Evolutionary conservation across 495 filamentous ascomycete species (phyloP).

Genomic region (Elasticomyces elasticus): DNA sequence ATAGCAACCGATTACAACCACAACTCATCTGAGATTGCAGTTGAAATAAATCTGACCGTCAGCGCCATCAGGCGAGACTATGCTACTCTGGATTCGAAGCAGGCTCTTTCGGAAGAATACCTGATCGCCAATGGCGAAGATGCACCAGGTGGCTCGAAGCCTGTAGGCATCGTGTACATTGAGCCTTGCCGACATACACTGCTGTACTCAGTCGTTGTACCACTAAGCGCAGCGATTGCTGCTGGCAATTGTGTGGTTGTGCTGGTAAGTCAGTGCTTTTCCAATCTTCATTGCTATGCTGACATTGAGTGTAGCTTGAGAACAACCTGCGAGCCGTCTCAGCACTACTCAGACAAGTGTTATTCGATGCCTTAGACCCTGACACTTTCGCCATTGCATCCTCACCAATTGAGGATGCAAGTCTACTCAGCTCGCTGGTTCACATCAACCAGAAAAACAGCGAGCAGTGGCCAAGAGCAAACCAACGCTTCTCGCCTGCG

Average conservation of each 20-base stretch:
- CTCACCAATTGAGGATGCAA: neutral
- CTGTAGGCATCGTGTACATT: conserved; percentile 44
- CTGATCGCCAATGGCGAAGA: conserved; percentile 38
- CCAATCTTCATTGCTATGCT: too few relatives aligned
- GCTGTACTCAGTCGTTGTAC: conserved; percentile 40
- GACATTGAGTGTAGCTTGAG: conserved; percentile 26
- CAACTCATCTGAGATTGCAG: conserved; percentile 32
- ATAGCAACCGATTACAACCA: conserved; percentile 34
- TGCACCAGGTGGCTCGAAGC: conserved; percentile 22
- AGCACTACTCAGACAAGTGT: conserved; percentile 33
- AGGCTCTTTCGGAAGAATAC: conserved; percentile 41
- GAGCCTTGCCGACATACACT: conserved; percentile 38
- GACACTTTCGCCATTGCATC: conserved; percentile 37
- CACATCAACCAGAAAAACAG: conserved; percentile 18
- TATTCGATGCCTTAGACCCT: conserved; percentile 34
- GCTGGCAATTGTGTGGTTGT: conserved; percentile 46
- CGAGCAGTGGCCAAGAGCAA: conserved; percentile 1
- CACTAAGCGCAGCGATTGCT: conserved; percentile 40
- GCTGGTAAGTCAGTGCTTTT: conserved; percentile 31
- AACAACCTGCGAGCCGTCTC: conserved; percentile 29
- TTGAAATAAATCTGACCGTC: conserved; percentile 37
- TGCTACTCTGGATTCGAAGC: conserved; percentile 30
- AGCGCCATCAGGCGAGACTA: conserved; percentile 39
- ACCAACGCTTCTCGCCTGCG: conserved; percentile 29
- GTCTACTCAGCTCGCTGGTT: conserved; percentile 3